phyloP scores from a whole-genome alignment of 2,329 filamentous ascomycete species.

The Penicillium italicum region DNA sequence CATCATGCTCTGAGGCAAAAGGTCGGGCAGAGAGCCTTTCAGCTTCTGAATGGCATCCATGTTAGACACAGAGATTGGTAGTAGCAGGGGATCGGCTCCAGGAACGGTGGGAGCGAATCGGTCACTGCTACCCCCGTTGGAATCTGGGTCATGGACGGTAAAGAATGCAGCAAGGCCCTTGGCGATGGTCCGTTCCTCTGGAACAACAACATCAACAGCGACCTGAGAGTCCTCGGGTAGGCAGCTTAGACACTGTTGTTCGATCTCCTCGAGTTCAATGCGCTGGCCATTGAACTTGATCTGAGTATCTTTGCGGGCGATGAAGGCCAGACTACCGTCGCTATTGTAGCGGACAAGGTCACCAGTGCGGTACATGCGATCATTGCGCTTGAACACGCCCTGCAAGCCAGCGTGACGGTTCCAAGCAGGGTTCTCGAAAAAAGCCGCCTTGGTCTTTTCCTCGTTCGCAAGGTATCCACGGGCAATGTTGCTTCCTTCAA shows the following conservation, averaged over 20 bases:
- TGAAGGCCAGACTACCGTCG: conserved; percentile 34
- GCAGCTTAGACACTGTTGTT: conserved; percentile 41
- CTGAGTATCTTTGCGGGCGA: conserved; percentile 33
- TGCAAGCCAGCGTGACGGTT: conserved; percentile 17
- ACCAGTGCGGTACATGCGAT: conserved; percentile 39
- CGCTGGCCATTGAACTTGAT: conserved; percentile 46
- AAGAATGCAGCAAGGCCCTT: conserved; percentile 37
- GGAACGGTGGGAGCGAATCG: conserved; percentile 15
- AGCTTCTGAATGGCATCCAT: conserved; percentile 25
- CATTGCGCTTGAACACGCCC: conserved; percentile 23
- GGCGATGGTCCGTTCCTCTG: conserved; percentile 29
- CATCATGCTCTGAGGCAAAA: conserved; percentile 44
- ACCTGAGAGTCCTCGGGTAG: conserved; percentile 38
- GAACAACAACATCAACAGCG: conserved; percentile 43
- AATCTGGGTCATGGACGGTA: conserved; percentile 21
- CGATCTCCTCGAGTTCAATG: conserved; percentile 47
- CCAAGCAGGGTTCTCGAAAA: conserved; percentile 37
- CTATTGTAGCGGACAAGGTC: conserved; percentile 38
- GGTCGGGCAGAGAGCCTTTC: conserved; percentile 24
- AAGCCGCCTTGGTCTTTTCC: conserved; percentile 34
- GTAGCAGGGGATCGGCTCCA: conserved; percentile 22
- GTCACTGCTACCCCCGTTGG: conserved; percentile 22
- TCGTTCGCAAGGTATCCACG: conserved; percentile 44
- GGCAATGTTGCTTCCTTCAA: conserved; percentile 47
- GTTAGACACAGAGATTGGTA: conserved; percentile 26